phyloP scores from a whole-genome alignment of 1,284 basidiomycete species.

The Boletus mariae region DNA sequence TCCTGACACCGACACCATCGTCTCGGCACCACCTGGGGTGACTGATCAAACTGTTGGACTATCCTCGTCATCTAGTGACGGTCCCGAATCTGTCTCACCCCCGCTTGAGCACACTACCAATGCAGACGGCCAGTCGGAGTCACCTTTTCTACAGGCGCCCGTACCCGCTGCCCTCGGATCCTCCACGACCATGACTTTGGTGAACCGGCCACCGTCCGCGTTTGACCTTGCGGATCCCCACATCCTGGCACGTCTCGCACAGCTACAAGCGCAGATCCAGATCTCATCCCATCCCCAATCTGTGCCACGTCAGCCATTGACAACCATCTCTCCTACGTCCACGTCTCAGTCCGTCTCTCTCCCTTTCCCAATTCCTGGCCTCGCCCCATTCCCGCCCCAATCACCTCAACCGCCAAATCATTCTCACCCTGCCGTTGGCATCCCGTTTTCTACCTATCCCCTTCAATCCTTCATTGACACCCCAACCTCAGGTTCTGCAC shows the following conservation, averaged over 20 bases:
- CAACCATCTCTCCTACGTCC: background rate
- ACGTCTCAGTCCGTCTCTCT: slow-evolving; percentile 2
- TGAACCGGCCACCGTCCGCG: slow-evolving; percentile 1
- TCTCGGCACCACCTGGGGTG: background rate
- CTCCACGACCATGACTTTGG: background rate
- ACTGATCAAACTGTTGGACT: slow-evolving; percentile 11
- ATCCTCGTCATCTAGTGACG: background rate
- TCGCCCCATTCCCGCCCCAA: background rate
- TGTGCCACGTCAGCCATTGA: slow-evolving; percentile 9
- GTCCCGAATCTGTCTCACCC: slow-evolving; percentile 1
- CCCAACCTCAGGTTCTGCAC: background rate
- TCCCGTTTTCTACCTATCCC: slow-evolving; percentile 1
- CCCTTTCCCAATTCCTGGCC: background rate
- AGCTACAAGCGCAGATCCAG: slow-evolving; percentile 20
- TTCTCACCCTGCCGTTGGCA: slow-evolving; percentile 5
- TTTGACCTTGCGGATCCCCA: slow-evolving; percentile 25
- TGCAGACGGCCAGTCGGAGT: slow-evolving; percentile 6
- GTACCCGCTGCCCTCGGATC: background rate
- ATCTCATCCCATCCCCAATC: slow-evolving; percentile 2
- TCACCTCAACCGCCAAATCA: slow-evolving; percentile 12
- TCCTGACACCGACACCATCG: background rate
- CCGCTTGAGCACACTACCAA: slow-evolving; percentile 4
- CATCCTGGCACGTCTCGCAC: slow-evolving; percentile 23
- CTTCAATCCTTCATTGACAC: slow-evolving; percentile 9
- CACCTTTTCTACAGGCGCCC: background rate